These are phyloP conservation scores for Stygiomarasmius scandens DNA, from an alignment of 1,284 basidiomycete species.

Conservation along the genomic window DNA sequence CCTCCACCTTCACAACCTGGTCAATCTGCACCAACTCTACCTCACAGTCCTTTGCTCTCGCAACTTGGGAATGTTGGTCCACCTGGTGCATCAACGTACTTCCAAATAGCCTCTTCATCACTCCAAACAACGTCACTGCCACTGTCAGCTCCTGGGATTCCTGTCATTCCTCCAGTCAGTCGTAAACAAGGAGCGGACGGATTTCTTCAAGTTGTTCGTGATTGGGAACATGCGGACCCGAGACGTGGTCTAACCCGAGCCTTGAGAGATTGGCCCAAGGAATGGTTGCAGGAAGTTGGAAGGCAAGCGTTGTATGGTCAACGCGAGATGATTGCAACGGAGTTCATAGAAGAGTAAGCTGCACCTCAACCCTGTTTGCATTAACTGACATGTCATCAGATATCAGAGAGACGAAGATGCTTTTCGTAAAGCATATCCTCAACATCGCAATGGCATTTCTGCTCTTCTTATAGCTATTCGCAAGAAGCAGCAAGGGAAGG, in stretches of 20 bases:
- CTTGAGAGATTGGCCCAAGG: background rate
- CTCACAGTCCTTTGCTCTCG: too few relatives aligned
- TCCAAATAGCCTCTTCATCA: too few relatives aligned
- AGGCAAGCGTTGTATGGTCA: background rate
- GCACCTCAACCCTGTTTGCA: background rate
- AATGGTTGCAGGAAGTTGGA: background rate
- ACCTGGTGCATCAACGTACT: too few relatives aligned
- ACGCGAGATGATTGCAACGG: background rate
- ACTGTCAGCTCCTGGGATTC: background rate
- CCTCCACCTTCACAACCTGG: too few relatives aligned
- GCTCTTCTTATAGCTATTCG: background rate
- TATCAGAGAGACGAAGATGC: background rate
- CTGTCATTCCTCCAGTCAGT: background rate
- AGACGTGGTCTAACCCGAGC: background rate
- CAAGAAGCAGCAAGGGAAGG: background rate
- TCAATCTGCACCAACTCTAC: too few relatives aligned
- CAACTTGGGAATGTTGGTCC: too few relatives aligned
- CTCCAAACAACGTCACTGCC: too few relatives aligned
- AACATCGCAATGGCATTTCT: background rate
- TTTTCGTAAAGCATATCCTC: background rate
- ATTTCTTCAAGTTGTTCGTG: background rate
- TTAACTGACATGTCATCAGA: background rate
- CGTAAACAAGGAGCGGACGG: background rate
- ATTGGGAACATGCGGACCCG: background rate
- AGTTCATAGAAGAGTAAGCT: background rate